Percentiles rank a stretch among this genome's conserved stretches.
Evolutionary conservation across 2,329 filamentous ascomycete genomes (phyloP).

Genomic region (Emergomyces pasteurianus): DNA sequence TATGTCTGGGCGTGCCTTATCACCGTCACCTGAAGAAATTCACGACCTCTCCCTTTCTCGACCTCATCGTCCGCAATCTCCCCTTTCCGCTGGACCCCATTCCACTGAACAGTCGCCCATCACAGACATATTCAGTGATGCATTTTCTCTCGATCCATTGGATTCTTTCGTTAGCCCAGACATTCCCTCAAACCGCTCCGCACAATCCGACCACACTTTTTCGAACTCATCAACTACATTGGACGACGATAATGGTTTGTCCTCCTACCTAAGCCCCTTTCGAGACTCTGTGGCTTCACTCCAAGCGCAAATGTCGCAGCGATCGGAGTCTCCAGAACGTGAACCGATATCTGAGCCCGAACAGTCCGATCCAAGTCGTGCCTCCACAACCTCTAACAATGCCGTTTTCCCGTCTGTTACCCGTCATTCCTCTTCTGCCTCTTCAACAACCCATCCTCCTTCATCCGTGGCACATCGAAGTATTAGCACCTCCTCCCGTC

Average conservation of each 20-base stretch:
- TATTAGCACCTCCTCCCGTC: conserved; percentile 33
- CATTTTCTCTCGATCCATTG: conserved; percentile 34
- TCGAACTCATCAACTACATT: background rate
- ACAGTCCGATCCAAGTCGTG: conserved; percentile 5
- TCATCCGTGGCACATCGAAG: conserved; percentile 28
- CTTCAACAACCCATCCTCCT: conserved; percentile 9
- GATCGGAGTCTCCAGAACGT: background rate
- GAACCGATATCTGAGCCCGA: conserved; percentile 9
- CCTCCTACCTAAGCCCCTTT: conserved; percentile 2
- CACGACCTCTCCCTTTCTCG: background rate
- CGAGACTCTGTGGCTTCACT: background rate
- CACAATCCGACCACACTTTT: conserved; percentile 23
- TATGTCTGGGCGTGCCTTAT: conserved; percentile 30
- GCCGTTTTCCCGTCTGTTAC: conserved; percentile 5
- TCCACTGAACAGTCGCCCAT: conserved; percentile 18
- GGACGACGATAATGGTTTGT: background rate
- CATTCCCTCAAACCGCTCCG: conserved; percentile 15
- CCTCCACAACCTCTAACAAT: conserved; percentile 1
- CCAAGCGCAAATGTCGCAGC: conserved; percentile 2
- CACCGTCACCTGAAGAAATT: conserved; percentile 12
- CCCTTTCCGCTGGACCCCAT: background rate
- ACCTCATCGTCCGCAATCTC: conserved; percentile 13
- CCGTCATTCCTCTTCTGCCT: conserved; percentile 12
- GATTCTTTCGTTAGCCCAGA: conserved; percentile 11
- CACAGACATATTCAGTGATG: conserved; percentile 38